Conservation (phyloP, 75 land plant species). For the Cupressus sempervirens region DNA sequence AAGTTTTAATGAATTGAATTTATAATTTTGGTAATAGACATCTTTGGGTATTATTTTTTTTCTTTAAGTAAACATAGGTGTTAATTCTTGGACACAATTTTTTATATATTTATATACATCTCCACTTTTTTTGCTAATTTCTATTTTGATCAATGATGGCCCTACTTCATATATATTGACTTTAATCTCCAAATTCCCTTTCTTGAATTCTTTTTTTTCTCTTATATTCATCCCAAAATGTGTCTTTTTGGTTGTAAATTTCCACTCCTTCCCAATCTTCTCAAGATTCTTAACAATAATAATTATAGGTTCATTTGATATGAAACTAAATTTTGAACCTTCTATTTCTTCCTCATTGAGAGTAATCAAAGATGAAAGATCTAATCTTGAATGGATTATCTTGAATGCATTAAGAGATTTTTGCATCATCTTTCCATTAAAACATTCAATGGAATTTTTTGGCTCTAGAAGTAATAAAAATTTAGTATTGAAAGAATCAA, state of each 20-base stretch:
- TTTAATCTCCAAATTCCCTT: constrained; percentile 11
- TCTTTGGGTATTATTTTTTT: neutral
- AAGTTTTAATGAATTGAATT: too few species aligned
- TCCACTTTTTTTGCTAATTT: constrained; percentile 15
- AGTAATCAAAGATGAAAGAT: constrained; percentile 20
- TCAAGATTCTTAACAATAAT: constrained; percentile 19
- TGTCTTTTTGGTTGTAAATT: constrained; percentile 16
- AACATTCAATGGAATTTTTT: neutral
- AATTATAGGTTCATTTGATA: constrained; percentile 19
- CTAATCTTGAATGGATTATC: constrained; percentile 26
- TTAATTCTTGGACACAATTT: neutral
- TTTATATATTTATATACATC: neutral
- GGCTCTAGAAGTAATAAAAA: neutral
- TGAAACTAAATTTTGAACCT: constrained; percentile 17
- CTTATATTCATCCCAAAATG: constrained; percentile 19
- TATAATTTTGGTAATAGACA: neutral
- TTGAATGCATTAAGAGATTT: constrained; percentile 29
- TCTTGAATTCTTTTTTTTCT: constrained; percentile 6
- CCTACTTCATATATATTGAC: constrained; percentile 37
- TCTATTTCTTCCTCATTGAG: neutral
- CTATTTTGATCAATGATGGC: constrained; percentile 26
- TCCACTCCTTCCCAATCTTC: constrained; percentile 21
- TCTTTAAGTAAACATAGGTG: too few species aligned
- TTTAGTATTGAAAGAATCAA: too few species aligned
- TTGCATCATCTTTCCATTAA: neutral